Base-by-base conservation (phyloP, 768 basidiomycete species). In the Mycena vulgaris region DNA sequence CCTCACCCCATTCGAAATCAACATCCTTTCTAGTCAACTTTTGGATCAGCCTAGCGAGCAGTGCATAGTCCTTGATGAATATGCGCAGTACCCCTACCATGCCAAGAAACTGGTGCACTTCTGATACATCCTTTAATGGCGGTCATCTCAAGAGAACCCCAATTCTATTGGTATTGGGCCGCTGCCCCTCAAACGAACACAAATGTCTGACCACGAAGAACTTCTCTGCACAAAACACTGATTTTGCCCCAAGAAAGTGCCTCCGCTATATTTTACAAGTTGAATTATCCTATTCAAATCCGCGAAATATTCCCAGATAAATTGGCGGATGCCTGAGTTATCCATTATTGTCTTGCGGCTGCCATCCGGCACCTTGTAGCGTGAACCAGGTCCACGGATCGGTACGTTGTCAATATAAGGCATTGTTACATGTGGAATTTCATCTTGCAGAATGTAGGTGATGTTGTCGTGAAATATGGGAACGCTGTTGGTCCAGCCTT, bases 361-460 rank as follows among this genome's bases (percentile, higher is more conserved):
- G 13, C 33, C 33, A 6, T 35, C 33, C 13, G 33, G 33, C 13
- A 35, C 2, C 9, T 78, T 56, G 39, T 81, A 80, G 0, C 66
- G 45, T 0, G 77, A 70, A 14, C 51, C 33, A 0, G 73, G 79
- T 5, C 78, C 78, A n/a, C 75, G 75, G n/a, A 81, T 48, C 0
- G 70, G 77, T 2, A 80, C 56, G 42, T 84, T 77, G 63, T 84
- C 75, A 1, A 82, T 68, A 39, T 77, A 84, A 0, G 74, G 77
- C 0, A 67, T 64, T 0, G 76, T 78, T 0, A 70, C 13, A 1
- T 78, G 30, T 25, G 77, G 78, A 2, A 82, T 80, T n/a, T 80
- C 75, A 0, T 76, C 63, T 28, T 77, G 74, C 0, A 82, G 56
- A 4, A 80, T 75, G 11, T 76, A 75, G 0, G 63, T 64, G 14